Evolutionary conservation across 2,329 filamentous ascomycete species (phyloP), one percentile per base, ranked within the genome.

Genomic region (Ophiostoma ips): DNA sequence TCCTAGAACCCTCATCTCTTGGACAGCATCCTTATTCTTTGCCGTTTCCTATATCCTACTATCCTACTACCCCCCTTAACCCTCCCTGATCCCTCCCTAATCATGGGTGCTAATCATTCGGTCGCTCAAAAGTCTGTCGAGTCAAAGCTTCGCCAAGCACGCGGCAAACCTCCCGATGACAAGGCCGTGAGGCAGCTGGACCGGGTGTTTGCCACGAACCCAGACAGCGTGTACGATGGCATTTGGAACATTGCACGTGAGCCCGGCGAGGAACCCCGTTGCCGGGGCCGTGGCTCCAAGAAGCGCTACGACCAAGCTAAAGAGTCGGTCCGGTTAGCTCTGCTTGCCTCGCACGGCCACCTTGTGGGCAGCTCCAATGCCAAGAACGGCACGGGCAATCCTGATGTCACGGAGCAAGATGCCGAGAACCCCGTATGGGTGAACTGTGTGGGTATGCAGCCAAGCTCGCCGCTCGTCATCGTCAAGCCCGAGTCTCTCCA

Each of bases 381-480:
- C 33, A 50, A 46, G 30, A 50, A 49, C 3, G 45, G 46, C 16
- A 19, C 30, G n/a, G 12, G 13, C 34, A 43, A 33, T 18, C 6
- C 16, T 12, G 12, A 6, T 8, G 28, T 18, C 12, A 1, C 19
- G 12, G 13, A 43, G 6, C n/a, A n/a, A 12, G 40, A 35, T 12
- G n/a, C 3, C 12, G 35, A 52, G 2, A 46, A 12, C 11, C 46
- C 46, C 2, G 16, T 33, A 4, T 60, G 56, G 58, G 46, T 40
- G 6, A 58, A 60, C 50, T 59, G 57, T 35, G 54, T 59, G 28
- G 55, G 54, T 28, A 47, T 56, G 35, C 58, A 60, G 34, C 45
- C n/a, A 3, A 57, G 56, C 51, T 40, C 31, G 13, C 58, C 59
- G 1, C 48, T 57, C 4, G 43, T 52, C 30, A 53, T 52, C 13